These are phyloP conservation scores for Aspergillus sp. DNA, from an alignment of 2,329 filamentous ascomycete species.

Conservation along the genomic window DNA sequence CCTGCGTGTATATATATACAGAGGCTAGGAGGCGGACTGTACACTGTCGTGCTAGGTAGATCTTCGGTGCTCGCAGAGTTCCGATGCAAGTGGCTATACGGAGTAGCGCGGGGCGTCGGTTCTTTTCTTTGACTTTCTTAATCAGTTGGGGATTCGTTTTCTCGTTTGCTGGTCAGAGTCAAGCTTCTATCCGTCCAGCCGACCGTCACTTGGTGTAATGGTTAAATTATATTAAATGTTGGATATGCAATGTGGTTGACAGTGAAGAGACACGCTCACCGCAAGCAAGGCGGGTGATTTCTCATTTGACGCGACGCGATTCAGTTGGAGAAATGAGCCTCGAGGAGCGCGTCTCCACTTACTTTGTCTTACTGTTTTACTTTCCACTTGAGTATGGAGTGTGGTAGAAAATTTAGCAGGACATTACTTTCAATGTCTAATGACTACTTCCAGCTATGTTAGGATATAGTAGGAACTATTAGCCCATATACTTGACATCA, in stretches of 20 bases:
- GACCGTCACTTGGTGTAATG: neutral
- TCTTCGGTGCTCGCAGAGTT: neutral
- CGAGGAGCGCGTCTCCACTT: neutral
- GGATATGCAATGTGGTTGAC: neutral
- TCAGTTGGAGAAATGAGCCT: neutral
- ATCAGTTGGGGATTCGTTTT: neutral
- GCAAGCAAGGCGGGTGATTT: neutral
- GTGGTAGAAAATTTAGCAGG: neutral
- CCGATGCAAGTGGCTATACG: neutral
- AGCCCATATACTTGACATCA: too few species aligned
- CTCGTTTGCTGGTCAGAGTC: neutral
- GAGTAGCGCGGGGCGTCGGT: too few species aligned
- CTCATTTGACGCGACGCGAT: constrained; percentile 3
- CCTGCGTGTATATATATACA: neutral
- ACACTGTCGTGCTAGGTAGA: neutral
- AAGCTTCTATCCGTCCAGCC: neutral
- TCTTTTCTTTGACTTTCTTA: neutral
- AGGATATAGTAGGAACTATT: too few species aligned
- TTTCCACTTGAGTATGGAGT: neutral
- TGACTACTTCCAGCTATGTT: too few species aligned
- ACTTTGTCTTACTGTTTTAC: neutral
- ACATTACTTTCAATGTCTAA: too few species aligned
- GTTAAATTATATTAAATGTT: neutral
- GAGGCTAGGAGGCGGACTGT: too few species aligned
- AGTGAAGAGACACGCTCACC: neutral